Evolutionary conservation across 805 yeast species (phyloP), one percentile per base, ranked within the genome.

Genomic region (Ogataea parapolymorpha): DNA sequence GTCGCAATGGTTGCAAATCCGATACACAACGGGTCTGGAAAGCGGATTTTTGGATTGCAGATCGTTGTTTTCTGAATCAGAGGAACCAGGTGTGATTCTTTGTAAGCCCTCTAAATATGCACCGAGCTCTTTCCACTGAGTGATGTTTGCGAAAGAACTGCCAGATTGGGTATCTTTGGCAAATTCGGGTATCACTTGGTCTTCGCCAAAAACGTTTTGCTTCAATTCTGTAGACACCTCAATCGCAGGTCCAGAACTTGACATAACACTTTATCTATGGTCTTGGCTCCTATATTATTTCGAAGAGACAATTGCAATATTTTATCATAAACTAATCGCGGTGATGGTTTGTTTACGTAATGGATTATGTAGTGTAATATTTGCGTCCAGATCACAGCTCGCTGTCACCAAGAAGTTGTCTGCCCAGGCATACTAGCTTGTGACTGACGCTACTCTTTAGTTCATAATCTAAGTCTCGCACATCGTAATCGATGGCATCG

Each of bases 1-100:
- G 32, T 64, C 64, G 51, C 80, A 75, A 36, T 58, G 57, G 37
- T 70, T 72, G 53, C 80, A 75, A 35, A 72, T 66, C 28, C 75
- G 57, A 46, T 74, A 75, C 23, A 64, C 63, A 4, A 72, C 33
- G 1, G 70, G 67, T 10, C 60, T 59, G 11, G 54, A 54, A 16
- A 75, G 55, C 3, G 77, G 76, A 35, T 60, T 61, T 16, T 44
- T 56, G 16, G 47, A 46, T 14, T 45, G 49, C 4, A 16, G 33
- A 6, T 37, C 26, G 12, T 26, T 36, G 15, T 36, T 22, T 3
- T 41, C 37, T 13, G 44, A 28, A 13, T 31, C 37, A 8, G 56
- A 47, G 4, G 47, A 33, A n/a, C 39, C 44, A 5, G 45, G 38
- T 3, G 39, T 33, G 10, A 44, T 37, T 25, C 48, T 48, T 32